Evolutionary conservation across 768 basidiomycete genomes (phyloP).

Genomic region (Rhodotorula kratochvilovae): DNA sequence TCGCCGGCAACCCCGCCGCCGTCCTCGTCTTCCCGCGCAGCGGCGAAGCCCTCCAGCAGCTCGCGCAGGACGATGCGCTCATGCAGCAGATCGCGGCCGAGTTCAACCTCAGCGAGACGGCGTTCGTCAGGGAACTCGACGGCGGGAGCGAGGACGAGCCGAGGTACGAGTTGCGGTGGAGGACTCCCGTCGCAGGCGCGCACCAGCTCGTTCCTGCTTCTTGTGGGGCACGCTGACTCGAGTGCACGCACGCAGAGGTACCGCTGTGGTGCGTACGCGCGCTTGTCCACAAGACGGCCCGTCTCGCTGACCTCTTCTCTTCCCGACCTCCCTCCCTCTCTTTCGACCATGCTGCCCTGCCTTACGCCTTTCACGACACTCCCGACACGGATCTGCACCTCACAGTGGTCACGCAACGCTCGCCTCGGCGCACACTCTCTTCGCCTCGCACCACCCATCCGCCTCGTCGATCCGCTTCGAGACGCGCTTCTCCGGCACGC

Average conservation of each 20-base stretch:
- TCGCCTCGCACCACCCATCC: conserved; percentile 25
- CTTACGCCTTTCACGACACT: neutral
- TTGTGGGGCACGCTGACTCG: neutral
- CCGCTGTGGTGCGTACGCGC: conserved; percentile 41
- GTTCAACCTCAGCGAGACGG: conserved; percentile 45
- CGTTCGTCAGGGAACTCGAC: conserved; percentile 31
- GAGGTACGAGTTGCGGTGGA: conserved; percentile 45
- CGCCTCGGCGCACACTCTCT: conserved; percentile 44
- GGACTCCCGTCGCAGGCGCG: conserved; percentile 36
- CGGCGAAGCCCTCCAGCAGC: conserved; percentile 8
- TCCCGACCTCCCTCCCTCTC: neutral
- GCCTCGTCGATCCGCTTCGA: conserved; percentile 37
- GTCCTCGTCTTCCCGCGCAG: conserved; percentile 43
- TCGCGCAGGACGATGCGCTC: neutral
- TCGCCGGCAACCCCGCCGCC: conserved; percentile 47
- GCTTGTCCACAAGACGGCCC: neutral
- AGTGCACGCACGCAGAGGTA: conserved; percentile 26
- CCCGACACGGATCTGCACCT: conserved; percentile 15
- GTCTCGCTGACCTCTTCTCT: neutral
- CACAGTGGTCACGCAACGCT: conserved; percentile 47
- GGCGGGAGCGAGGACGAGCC: conserved; percentile 3
- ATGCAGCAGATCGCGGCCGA: conserved; percentile 39
- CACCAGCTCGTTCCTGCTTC: neutral
- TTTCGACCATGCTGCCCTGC: neutral
- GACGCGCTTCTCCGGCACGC: conserved; percentile 33